Conservation (phyloP, 2,329 filamentous ascomycete species). For the Myotisia sp. region DNA sequence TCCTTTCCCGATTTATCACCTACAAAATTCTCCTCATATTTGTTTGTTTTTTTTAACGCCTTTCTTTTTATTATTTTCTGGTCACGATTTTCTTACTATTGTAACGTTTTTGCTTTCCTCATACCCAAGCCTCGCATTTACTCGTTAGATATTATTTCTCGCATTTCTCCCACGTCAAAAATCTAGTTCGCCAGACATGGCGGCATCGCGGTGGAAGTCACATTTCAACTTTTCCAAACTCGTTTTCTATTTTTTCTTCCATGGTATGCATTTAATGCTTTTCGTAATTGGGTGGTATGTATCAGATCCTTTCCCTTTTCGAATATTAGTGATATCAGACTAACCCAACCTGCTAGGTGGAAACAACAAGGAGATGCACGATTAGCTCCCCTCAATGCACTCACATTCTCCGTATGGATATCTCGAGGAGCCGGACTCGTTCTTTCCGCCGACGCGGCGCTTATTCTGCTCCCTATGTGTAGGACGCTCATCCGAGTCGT, state of each 20-base stretch:
- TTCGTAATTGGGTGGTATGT: conserved; percentile 76
- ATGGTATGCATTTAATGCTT: conserved; percentile 61
- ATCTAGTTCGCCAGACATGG: conserved; percentile 7
- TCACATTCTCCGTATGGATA: conserved; percentile 86
- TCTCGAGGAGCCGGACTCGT: conserved; percentile 85
- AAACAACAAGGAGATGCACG: conserved; percentile 57
- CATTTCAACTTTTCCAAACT: conserved; percentile 59
- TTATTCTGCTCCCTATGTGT: conserved; percentile 91
- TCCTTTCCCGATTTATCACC: too few species aligned
- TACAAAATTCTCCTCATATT: too few species aligned
- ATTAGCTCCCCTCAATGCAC: conserved; percentile 62
- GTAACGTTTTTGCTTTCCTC: too few species aligned
- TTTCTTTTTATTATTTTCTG: too few species aligned
- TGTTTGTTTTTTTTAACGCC: too few species aligned
- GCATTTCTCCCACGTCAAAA: too few species aligned
- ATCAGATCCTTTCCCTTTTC: background rate
- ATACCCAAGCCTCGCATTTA: too few species aligned
- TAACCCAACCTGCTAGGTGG: conserved; percentile 44
- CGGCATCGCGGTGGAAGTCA: conserved; percentile 22
- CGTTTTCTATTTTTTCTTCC: conserved; percentile 68
- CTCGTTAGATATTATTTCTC: too few species aligned
- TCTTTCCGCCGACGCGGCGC: conserved; percentile 65
- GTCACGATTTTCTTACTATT: too few species aligned
- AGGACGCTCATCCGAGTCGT: conserved; percentile 73
- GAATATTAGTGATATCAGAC: background rate